Evolutionary conservation across 352 stramenopile species (phyloP).

Genomic region (Hyaloperonospora arabidopsidis): DNA sequence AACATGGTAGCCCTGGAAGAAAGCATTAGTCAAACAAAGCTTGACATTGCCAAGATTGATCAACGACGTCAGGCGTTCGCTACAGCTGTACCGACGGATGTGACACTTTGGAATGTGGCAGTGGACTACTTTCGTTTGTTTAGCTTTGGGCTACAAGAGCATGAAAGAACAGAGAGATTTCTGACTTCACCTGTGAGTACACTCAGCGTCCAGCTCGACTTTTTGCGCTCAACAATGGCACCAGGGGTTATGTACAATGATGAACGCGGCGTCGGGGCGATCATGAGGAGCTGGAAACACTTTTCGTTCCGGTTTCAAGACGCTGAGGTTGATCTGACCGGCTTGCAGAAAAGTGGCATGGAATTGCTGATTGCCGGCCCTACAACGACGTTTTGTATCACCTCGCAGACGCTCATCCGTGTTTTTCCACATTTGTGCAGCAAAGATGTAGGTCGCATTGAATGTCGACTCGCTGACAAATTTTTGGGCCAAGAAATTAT

Average conservation of each 20-base stretch:
- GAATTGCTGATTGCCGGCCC: not conserved
- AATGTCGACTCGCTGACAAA: not conserved
- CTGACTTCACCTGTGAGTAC: too few relatives aligned
- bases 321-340: conserved; percentile 8
- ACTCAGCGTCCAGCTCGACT: conserved; percentile 4
- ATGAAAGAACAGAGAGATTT: too few relatives aligned
- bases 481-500: not conserved
- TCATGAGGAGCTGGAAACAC: conserved; percentile 12
- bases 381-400: not conserved
- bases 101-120: conserved; percentile 10
- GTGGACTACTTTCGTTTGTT: conserved; percentile 12
- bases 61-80: not conserved
- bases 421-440: too few relatives aligned
- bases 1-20: not conserved
- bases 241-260: conserved; percentile 8
- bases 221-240: conserved; percentile 5
- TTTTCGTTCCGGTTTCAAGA: conserved; percentile 12
- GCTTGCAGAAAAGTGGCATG: conserved; percentile 1
- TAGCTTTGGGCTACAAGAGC: not conserved
- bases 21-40: not conserved
- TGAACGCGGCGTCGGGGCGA: conserved; percentile 1
- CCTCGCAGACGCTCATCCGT: too few relatives aligned
- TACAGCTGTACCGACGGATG: not conserved
- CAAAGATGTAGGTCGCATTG: too few relatives aligned
- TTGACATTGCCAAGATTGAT: conserved; percentile 3